Conservation (phyloP, 208 protist species). For the Acanthamoeba quina region DNA sequence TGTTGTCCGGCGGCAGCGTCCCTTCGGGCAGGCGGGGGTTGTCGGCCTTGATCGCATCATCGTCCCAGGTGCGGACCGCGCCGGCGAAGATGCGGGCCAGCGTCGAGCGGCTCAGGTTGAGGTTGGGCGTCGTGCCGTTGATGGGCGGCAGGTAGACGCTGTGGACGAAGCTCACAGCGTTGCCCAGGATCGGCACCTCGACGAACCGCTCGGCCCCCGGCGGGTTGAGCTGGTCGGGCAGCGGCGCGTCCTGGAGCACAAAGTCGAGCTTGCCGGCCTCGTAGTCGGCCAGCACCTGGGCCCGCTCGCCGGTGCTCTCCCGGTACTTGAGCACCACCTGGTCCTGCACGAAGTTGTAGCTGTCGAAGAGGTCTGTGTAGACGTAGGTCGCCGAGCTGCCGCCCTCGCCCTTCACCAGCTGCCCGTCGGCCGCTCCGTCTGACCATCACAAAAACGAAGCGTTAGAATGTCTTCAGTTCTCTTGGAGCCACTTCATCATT, state of each 20-base stretch:
- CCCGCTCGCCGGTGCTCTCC: not conserved
- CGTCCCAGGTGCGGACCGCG: not conserved
- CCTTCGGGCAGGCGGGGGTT: not conserved
- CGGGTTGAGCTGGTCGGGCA: not conserved
- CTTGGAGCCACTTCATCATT: too few relatives aligned
- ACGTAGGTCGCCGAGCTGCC: slow-evolving; percentile 8
- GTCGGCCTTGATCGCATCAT: not conserved
- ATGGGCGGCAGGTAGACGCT: not conserved
- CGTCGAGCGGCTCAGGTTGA: not conserved
- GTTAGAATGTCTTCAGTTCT: too few relatives aligned
- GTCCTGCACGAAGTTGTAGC: slow-evolving; percentile 18
- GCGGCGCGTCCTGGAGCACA: not conserved
- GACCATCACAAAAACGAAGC: too few relatives aligned
- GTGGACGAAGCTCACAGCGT: not conserved
- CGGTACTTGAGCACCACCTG: not conserved
- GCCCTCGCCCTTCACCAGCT: not conserved
- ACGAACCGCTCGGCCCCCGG: not conserved
- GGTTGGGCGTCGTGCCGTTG: not conserved
- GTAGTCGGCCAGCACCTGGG: not conserved
- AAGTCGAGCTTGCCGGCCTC: not conserved
- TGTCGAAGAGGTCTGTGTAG: slow-evolving; percentile 8
- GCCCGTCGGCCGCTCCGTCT: not conserved
- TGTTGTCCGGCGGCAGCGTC: not conserved
- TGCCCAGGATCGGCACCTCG: not conserved
- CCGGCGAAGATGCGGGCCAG: not conserved